Conservation (phyloP, 2,329 filamentous ascomycete genomes). For the Microcyclosporella mali region DNA sequence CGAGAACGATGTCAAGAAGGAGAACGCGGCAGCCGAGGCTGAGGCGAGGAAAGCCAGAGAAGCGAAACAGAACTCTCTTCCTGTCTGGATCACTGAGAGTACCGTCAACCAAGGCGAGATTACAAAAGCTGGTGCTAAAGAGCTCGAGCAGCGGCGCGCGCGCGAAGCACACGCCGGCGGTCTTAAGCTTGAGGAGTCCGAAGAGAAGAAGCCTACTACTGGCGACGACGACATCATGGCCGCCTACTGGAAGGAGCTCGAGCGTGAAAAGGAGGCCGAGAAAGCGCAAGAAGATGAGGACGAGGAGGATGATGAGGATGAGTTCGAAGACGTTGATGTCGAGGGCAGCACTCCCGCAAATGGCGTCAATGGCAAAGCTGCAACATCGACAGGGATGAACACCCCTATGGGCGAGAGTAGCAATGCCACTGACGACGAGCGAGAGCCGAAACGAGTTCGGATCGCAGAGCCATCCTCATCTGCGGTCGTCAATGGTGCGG, state of each 20-base stretch:
- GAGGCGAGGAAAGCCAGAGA: constrained; percentile 27
- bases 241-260: constrained; percentile 61
- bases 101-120: constrained; percentile 35
- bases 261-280: constrained; percentile 49
- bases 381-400: constrained; percentile 25
- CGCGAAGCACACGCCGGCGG: constrained; percentile 33
- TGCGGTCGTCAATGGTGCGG: constrained; percentile 25
- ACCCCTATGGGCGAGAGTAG: constrained; percentile 25
- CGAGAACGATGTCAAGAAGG: constrained; percentile 31
- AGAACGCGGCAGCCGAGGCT: constrained; percentile 28
- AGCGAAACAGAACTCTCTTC: constrained; percentile 32
- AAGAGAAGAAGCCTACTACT: constrained; percentile 30
- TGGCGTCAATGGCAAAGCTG: constrained; percentile 15
- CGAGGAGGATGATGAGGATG: constrained; percentile 47
- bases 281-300: constrained; percentile 44
- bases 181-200: constrained; percentile 42
- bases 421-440: constrained; percentile 38
- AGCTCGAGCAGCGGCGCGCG: constrained; percentile 35
- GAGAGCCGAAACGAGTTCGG: constrained; percentile 56
- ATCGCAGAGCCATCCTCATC: constrained; percentile 44
- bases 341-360: constrained; percentile 26
- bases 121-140: constrained; percentile 40
- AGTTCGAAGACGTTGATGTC: constrained; percentile 50
- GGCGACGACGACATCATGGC: constrained; percentile 55
- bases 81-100: constrained; percentile 32